Evolutionary conservation across 208 protist species (phyloP), one percentile per base, ranked within the genome.

Genomic region (Trypanosoma scelopori): DNA sequence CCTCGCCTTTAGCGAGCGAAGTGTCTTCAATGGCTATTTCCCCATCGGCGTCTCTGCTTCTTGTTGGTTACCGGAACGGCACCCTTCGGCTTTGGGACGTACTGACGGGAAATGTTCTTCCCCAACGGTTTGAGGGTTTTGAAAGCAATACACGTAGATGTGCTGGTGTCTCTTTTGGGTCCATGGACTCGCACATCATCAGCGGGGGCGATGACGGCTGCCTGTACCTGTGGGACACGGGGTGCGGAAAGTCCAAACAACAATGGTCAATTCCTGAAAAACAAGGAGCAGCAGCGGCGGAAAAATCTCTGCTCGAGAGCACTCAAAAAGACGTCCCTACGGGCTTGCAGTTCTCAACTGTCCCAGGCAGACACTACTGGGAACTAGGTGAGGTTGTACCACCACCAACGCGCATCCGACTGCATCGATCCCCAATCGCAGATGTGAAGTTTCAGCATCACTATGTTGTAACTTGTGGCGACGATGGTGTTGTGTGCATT

Each of bases 41-140:
- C 11, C 89, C 86, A 1, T 93, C 89, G 13, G 87, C 89, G 1
- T 78, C 83, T 3, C 58, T 84, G 7, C 67, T 95, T 30, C 67
- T 93, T n/a, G 74, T 81, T 18, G 82, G 84, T 18, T 92, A 93
- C 71, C 66, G 82, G 18, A 84, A 73, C 25, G 84, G 84, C 5
- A 76, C 72, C 23, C 68, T 95, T 55, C 84, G 86, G 15, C 62
- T 95, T 51, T 95, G 87, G 85, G 82, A 93, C 50, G 51, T 84
- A 0, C 47, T 94, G 5, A 87, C 84, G 0, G 89, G 84, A 15
- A 65, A 79, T 43, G 47, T 86, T 46, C 60, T 87, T 12, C 71
- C 84, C 0, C 71, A 78, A 25, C 79, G 81, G 20, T 85, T 89
- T 55, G 76, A 68, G 12, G 83, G 84, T 5, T 60, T 81, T 20